Percentiles rank a stretch among this genome's conserved stretches.
Conservation (phyloP, 768 basidiomycete genomes). For the Auricularia cornea region DNA sequence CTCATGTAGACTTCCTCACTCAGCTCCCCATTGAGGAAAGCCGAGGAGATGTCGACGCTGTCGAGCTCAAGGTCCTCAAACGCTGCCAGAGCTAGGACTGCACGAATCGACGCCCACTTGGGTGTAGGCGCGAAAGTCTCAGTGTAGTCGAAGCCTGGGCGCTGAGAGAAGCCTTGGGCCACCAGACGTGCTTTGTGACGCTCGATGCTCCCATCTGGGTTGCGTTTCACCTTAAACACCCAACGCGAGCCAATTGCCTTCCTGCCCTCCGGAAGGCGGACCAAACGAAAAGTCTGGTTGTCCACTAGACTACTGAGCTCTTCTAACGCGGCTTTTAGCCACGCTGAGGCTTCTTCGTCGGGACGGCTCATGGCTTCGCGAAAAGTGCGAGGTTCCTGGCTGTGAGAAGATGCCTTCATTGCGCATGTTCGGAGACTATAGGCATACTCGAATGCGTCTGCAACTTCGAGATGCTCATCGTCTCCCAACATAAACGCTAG, state of each 20-base stretch:
- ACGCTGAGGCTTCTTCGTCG: not conserved
- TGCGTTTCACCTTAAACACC: slow-evolving; percentile 19
- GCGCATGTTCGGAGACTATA: not conserved
- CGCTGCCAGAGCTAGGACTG: slow-evolving; percentile 19
- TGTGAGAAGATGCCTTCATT: not conserved
- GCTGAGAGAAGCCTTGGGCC: slow-evolving; percentile 32
- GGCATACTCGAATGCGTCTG: not conserved
- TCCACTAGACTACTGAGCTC: slow-evolving; percentile 10
- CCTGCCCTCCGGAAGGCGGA: slow-evolving; percentile 9
- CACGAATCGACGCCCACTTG: slow-evolving; percentile 13
- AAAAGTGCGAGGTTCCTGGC: not conserved
- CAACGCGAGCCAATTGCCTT: slow-evolving; percentile 17
- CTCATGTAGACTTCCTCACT: slow-evolving; percentile 14
- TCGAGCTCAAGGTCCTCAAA: slow-evolving; percentile 9
- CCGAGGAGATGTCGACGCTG: slow-evolving; percentile 13
- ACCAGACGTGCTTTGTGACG: slow-evolving; percentile 29
- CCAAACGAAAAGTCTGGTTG: slow-evolving; percentile 10
- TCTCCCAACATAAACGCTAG: not conserved
- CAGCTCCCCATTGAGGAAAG: slow-evolving; percentile 16
- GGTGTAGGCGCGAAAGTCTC: slow-evolving; percentile 27
- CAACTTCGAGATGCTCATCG: not conserved
- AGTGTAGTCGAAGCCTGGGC: slow-evolving; percentile 27
- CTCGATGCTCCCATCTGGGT: slow-evolving; percentile 13
- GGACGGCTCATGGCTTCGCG: not conserved
- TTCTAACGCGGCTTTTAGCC: slow-evolving; percentile 11